These are phyloP conservation scores for Alternaria brassicicola DNA, from an alignment of 2,329 filamentous ascomycete species.

Conservation along the genomic window DNA sequence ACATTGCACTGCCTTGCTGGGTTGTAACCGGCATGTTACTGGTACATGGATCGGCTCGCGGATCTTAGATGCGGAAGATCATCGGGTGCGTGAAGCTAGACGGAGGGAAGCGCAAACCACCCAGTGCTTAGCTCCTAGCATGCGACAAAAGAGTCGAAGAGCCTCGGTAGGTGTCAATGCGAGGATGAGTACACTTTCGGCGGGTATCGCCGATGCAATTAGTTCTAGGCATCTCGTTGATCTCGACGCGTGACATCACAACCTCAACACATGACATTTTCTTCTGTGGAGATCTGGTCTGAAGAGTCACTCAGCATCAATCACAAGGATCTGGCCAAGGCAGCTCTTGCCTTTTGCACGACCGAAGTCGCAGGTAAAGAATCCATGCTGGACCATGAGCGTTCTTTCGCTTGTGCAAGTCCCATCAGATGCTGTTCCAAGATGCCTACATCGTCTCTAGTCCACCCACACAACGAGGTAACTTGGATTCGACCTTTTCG, in stretches of 20 bases:
- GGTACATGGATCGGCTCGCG: slow-evolving; percentile 13
- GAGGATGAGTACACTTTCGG: neutral
- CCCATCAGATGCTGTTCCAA: neutral
- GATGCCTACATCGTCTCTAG: neutral
- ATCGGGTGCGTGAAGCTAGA: slow-evolving; percentile 1
- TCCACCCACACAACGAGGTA: neutral
- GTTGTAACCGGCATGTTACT: slow-evolving; percentile 2
- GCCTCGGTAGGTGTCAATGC: neutral
- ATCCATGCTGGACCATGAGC: neutral
- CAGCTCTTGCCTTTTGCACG: neutral
- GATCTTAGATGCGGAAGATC: slow-evolving; percentile 13
- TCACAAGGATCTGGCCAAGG: neutral
- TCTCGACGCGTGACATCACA: neutral
- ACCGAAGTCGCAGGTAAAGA: neutral
- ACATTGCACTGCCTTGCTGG: neutral
- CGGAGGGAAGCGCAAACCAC: neutral
- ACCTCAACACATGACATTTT: neutral
- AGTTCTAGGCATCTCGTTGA: neutral
- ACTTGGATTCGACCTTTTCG: neutral
- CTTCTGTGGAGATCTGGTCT: neutral
- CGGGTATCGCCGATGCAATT: neutral
- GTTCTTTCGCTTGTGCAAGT: neutral
- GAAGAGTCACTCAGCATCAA: neutral
- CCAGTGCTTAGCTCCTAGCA: neutral
- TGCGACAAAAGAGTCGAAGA: neutral